Evolutionary conservation across 139 green algal genomes (phyloP).

Genomic region (Nannochloris sp.): DNA sequence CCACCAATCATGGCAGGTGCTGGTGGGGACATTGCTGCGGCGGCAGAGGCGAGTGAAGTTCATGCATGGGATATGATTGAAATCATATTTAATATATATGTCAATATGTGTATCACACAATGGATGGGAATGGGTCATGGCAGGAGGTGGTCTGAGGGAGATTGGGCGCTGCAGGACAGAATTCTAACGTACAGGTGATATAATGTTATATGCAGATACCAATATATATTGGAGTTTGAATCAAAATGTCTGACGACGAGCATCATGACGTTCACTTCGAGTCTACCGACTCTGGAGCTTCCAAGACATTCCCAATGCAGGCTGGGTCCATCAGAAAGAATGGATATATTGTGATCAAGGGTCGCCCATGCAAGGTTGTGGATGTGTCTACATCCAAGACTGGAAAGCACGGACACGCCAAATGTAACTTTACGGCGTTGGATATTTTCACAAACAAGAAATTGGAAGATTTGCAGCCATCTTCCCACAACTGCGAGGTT

Average conservation of each 20-base stretch:
- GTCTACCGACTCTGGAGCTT: slow-evolving; percentile 47
- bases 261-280: slow-evolving; percentile 62
- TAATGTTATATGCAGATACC: too few relatives aligned
- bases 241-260: slow-evolving; percentile 34
- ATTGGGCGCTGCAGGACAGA: too few relatives aligned
- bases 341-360: slow-evolving; percentile 92
- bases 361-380: slow-evolving; percentile 92
- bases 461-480: slow-evolving; percentile 93
- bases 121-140: too few relatives aligned
- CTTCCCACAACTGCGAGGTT: slow-evolving; percentile 94
- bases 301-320: slow-evolving; percentile 82
- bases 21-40: too few relatives aligned
- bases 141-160: too few relatives aligned
- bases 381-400: slow-evolving; percentile 99
- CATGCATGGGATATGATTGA: too few relatives aligned
- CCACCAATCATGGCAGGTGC: too few relatives aligned
- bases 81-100: too few relatives aligned
- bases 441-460: slow-evolving; percentile 99
- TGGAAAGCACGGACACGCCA: slow-evolving; percentile 99
- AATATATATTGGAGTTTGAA: background rate
- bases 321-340: slow-evolving; percentile 94
- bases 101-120: too few relatives aligned
- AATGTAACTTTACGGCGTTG: slow-evolving; percentile 95
- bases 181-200: too few relatives aligned
- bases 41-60: too few relatives aligned